Evolutionary conservation across 345 rosid genomes (phyloP), one percentile per base, ranked within the genome.

Genomic region (Ailanthus altissimus): DNA sequence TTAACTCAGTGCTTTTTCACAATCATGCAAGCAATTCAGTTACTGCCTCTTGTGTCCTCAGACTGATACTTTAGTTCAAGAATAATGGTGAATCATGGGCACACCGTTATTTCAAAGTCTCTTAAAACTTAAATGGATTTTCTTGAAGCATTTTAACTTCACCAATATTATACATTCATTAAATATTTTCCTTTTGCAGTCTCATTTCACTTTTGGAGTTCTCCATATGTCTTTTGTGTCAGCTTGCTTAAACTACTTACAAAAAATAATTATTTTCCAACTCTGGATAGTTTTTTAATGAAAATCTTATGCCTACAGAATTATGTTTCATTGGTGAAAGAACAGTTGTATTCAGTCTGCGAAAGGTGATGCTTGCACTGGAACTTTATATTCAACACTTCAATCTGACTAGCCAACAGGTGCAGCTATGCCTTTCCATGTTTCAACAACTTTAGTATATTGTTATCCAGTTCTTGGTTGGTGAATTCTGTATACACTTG

Each of bases 361-460:
- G 81, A 57, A 60, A 83, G 69, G 95, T 95, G 82, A 95, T 95
- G 98, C 83, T 78, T 21, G 96, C 90, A 56, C 76, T 95, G 89
- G 51, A 89, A 5, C 73, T 78, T 49, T 88, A 89, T 75, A 80
- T 85, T 71, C 86, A 79, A 74, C 85, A 89, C 76, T 93, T 93
- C 87, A 89, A 86, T 84, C 78, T 95, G 69, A 86, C 91, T 3
- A 89, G 87, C 82, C 92, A 95, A 75, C 99, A 95, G 96, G 99
- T 95, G 67, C 58, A 20, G 7, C 36, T 73, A 26, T 63, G 16
- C 69, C 47, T 67, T 74, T 76, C 16, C 25, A 25, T 60, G 64
- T 76, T 50, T 70, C 36, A 14, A 42, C 32, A 25, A 54, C 21
- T 32, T 11, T 68, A 58, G 46, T 20, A 38, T 70, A 59, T 38